Evolutionary conservation across 345 rosid genomes (phyloP), one percentile per base, ranked within the genome.

Genomic region (Eucalyptus erythrocorys): DNA sequence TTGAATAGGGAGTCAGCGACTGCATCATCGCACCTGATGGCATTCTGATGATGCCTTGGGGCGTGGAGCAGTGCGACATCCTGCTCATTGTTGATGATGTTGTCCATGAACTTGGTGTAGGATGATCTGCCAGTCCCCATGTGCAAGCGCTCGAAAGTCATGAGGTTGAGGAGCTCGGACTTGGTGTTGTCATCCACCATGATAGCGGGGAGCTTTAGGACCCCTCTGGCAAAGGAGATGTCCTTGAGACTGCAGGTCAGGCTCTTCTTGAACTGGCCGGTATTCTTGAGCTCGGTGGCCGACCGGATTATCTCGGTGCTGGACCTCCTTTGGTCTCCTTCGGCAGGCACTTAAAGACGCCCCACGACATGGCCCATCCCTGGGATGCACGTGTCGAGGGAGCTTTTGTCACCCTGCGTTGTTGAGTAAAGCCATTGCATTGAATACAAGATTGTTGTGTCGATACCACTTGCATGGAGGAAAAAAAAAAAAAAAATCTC

Each of bases 1-100:
- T 92, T 94, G 92, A 94, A 93, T 34, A 94, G 87, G n/a, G n/a
- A n/a, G 10, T 90, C 89, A 13, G 94, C 94, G 21, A 92, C 94
- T 1, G 92, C 95, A 86, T 92, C 90, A 89, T 92, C 93, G 51
- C 94, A 91, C 45, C 94, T 95, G 4, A 92, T 47, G 1, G 90
- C 93, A 48, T 91, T 93, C 87, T 91, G 92, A 94, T 90, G 71
- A 94, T 93, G 87, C 96, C 93, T 26, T 42, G 85, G 3, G 3
- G 91, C 88, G 86, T 93, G 90, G 21, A 94, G 87, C 27, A 94
- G 86, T 5, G 92, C 93, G 1, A 94, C 94, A 43, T 94, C 96
- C 66, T 84, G 84, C 81, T 90, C 93, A 22, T 5, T 92, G 88
- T 93, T 93, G 8, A 94, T 92, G 85, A 93, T 89, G 45, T 87